Evolutionary conservation across 1,139 yeast genomes (phyloP).

Genomic region (Pneumocystis jirovecii): DNA sequence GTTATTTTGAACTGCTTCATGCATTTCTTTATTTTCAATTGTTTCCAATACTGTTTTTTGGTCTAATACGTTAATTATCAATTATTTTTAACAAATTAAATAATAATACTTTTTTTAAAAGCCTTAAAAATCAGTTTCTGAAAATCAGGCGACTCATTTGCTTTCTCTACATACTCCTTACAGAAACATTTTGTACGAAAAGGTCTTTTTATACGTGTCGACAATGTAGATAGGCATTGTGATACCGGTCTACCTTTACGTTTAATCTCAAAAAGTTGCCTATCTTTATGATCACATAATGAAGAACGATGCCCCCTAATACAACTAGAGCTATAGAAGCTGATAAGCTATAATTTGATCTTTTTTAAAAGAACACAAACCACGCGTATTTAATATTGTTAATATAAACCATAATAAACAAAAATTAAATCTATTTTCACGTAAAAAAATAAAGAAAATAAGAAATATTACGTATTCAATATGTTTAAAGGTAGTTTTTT

Average conservation of each 20-base stretch:
- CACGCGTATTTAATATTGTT: neutral
- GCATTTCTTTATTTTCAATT: neutral
- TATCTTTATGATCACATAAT: slow-evolving; percentile 82
- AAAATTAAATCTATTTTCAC: neutral
- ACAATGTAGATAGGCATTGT: slow-evolving; percentile 54
- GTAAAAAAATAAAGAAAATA: neutral
- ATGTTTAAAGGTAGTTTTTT: too few relatives aligned
- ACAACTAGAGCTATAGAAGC: slow-evolving; percentile 29
- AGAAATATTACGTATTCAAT: too few relatives aligned
- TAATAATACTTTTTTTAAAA: neutral
- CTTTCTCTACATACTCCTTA: neutral
- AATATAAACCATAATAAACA: neutral
- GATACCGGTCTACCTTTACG: slow-evolving; percentile 94
- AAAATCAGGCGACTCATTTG: neutral
- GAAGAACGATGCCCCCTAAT: slow-evolving; percentile 93
- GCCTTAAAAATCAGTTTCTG: neutral
- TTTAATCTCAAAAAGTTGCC: slow-evolving; percentile 79
- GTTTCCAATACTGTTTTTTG: neutral
- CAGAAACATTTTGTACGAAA: neutral
- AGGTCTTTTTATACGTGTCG: neutral
- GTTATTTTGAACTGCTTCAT: neutral
- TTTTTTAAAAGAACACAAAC: neutral
- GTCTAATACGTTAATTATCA: neutral
- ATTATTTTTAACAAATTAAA: neutral
- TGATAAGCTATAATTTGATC: neutral